A percentile compares a stretch with the other conserved stretches of the same genome.
Evolutionary conservation across 495 filamentous ascomycete genomes (phyloP).

Genomic region (Hyaloscypha bicolor): DNA sequence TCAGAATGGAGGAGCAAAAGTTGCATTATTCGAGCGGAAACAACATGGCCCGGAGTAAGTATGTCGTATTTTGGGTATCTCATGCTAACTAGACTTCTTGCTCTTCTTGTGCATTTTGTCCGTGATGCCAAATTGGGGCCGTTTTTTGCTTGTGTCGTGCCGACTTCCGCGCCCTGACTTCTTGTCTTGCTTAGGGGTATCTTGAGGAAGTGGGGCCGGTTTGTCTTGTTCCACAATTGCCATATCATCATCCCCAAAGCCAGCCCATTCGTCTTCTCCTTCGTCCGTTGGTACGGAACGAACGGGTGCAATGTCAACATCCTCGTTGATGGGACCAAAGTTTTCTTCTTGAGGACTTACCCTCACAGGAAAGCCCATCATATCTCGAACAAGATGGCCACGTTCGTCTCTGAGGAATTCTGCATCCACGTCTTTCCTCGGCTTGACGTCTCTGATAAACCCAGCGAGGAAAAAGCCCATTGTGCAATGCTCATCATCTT

Average conservation of each 20-base stretch:
- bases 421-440: conserved; percentile 9
- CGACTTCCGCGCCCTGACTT: not conserved
- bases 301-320: not conserved
- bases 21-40: not conserved
- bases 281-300: conserved; percentile 24
- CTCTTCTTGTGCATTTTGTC: conserved; percentile 25
- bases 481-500: conserved; percentile 76
- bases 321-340: not conserved
- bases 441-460: conserved; percentile 44
- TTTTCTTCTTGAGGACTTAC: not conserved
- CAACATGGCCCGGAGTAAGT: not conserved
- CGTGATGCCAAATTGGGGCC: conserved; percentile 17
- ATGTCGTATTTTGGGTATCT: not conserved
- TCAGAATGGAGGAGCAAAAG: not conserved
- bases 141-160: conserved; percentile 10
- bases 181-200: not conserved
- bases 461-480: conserved; percentile 54
- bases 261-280: conserved; percentile 49
- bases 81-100: not conserved
- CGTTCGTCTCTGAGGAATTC: conserved; percentile 27
- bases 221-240: not conserved
- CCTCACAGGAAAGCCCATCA: conserved; percentile 28
- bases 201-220: not conserved
- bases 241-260: conserved; percentile 46
- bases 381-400: conserved; percentile 31